These are phyloP conservation scores for Epichloe hybrida DNA, from an alignment of 2,329 filamentous ascomycete species.

Conservation along the genomic window DNA sequence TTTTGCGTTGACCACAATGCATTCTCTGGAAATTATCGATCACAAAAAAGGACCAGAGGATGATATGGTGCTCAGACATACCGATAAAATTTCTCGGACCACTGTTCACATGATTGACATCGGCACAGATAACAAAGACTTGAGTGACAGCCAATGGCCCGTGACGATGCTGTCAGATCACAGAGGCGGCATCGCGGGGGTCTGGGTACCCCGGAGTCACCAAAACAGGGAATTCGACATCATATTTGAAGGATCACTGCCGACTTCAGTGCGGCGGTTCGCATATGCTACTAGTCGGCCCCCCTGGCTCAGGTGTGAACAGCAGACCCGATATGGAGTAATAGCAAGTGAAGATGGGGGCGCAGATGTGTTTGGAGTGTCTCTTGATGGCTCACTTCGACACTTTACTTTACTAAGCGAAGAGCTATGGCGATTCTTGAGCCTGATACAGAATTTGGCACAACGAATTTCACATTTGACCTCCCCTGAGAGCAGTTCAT, in stretches of 20 bases:
- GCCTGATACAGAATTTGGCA: conserved; percentile 59
- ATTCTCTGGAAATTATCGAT: conserved; percentile 44
- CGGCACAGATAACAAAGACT: conserved; percentile 17
- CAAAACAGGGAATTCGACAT: conserved; percentile 27
- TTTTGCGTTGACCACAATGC: conserved; percentile 36
- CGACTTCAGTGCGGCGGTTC: conserved; percentile 43
- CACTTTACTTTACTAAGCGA: conserved; percentile 54
- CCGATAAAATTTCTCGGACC: conserved; percentile 30
- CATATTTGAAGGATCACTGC: conserved; percentile 44
- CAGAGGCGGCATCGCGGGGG: conserved; percentile 31
- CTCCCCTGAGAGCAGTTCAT: conserved; percentile 16
- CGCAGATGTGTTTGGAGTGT: conserved; percentile 47
- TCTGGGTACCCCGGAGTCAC: conserved; percentile 35
- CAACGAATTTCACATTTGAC: conserved; percentile 32
- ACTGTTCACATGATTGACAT: conserved; percentile 34
- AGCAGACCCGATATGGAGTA: conserved; percentile 25
- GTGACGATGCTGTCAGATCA: conserved; percentile 35
- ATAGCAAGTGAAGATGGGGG: conserved; percentile 29
- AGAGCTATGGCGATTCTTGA: conserved; percentile 53
- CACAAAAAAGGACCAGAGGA: conserved; percentile 23
- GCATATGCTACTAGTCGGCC: conserved; percentile 38
- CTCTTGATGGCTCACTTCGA: conserved; percentile 55
- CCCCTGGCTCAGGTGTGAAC: conserved; percentile 29
- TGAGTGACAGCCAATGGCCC: conserved; percentile 18
- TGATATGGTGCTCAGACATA: conserved; percentile 28